These are phyloP conservation scores for Rhizopogon vesiculosus DNA, from an alignment of 768 basidiomycete genomes.

Conservation along the genomic window DNA sequence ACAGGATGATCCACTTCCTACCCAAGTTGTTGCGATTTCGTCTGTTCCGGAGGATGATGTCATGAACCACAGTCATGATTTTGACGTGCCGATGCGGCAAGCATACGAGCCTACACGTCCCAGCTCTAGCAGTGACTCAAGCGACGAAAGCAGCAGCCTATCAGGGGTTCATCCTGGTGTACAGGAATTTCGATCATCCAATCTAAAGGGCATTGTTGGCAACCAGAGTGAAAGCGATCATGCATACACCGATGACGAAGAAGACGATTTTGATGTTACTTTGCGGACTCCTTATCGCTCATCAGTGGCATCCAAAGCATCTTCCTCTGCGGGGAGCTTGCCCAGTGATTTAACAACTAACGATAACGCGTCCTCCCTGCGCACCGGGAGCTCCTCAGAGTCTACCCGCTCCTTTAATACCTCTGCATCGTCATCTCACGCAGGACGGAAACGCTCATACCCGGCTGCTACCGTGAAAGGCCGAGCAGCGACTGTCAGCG, in stretches of 20 bases:
- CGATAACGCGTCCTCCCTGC: slow-evolving; percentile 33
- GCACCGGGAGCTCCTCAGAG: slow-evolving; percentile 37
- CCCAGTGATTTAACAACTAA: slow-evolving; percentile 31
- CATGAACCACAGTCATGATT: slow-evolving; percentile 43
- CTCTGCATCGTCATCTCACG: slow-evolving; percentile 28
- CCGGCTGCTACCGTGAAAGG: slow-evolving; percentile 5
- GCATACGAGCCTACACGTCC: slow-evolving; percentile 55
- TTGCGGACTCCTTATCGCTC: slow-evolving; percentile 54
- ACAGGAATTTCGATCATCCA: slow-evolving; percentile 8
- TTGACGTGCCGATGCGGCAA: slow-evolving; percentile 66
- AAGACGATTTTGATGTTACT: slow-evolving; percentile 64
- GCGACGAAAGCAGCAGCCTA: slow-evolving; percentile 40
- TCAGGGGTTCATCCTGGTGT: slow-evolving; percentile 34
- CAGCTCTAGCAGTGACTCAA: slow-evolving; percentile 55
- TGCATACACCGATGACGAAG: slow-evolving; percentile 30
- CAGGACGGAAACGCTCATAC: slow-evolving; percentile 38
- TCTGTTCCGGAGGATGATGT: slow-evolving; percentile 34
- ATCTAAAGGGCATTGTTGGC: slow-evolving; percentile 22
- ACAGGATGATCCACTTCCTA: slow-evolving; percentile 4
- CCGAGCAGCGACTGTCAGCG: background rate
- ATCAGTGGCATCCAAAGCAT: slow-evolving; percentile 14
- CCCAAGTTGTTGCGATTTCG: slow-evolving; percentile 11
- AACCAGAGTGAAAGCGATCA: slow-evolving; percentile 21
- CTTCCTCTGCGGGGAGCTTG: slow-evolving; percentile 23
- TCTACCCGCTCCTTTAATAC: slow-evolving; percentile 31